Evolutionary conservation across 768 basidiomycete genomes (phyloP), one percentile per base, ranked within the genome.

Genomic region (Phanerochaete carnosa): DNA sequence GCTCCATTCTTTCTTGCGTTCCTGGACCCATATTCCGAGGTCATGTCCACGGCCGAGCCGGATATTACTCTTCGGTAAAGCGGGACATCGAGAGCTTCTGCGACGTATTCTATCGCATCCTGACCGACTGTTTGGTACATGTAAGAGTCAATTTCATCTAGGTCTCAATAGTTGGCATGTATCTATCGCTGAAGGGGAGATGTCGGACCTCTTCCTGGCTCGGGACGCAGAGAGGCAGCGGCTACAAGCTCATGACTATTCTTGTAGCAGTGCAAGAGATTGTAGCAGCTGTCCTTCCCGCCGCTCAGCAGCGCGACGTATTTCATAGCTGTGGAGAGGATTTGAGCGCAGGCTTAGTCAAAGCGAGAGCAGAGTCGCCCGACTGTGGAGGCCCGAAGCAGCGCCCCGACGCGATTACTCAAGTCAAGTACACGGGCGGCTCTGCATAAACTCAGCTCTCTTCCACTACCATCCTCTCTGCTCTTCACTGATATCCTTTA

Each of bases 91-190:
- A 98, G 78, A 1, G 96, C 93, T 53, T 80, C 78, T 23, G 94
- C 95, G 58, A 98, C 88, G 54, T 89, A 79, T 52, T 92, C 86
- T 60, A 98, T 88, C 19, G 94, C 93, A 59, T 94, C 92, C 70
- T 98, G 95, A 0, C 95, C 97, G 28, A 99, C 95, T n/a, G 96
- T 98, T 73, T 99, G 97, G 74, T 98, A 99, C 73, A 99, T 80
- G 76, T 94, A 98, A 25, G 95, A 98, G 74, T 99, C 95, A 68
- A 98, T 85, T 79, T 99, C 97, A 79, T 98, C 97, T 97, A 73
- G 62, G 57, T 59, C 64, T 50, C 54, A 62, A 61, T 65, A 55
- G 65, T 59, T 28, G 63, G 65, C 50, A 52, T 26, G 35, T 6
- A 25, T 52, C 65, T 69, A 19, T 64, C 63, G 56, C 46, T 55